A percentile compares a stretch with the other conserved stretches of the same genome.
phyloP scores from a whole-genome alignment of 176 grass and related monocot species.

The Zea luxurians region DNA sequence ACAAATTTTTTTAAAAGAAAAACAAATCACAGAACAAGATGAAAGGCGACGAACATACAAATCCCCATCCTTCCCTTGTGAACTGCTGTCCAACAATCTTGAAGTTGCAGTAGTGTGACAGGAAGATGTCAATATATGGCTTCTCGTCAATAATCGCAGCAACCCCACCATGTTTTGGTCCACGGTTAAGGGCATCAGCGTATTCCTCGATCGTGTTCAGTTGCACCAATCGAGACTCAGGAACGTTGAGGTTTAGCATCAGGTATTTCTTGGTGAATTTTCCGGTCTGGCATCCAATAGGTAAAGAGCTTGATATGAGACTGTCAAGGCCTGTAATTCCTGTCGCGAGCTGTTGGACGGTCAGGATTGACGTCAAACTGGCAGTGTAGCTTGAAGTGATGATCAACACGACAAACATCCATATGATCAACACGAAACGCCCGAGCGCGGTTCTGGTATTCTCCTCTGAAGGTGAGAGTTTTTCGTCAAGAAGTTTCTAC shows the following conservation, averaged over 20 bases:
- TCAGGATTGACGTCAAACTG: slow-evolving; percentile 87
- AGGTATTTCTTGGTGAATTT: slow-evolving; percentile 82
- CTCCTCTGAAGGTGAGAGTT: slow-evolving; percentile 54
- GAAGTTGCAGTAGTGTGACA: slow-evolving; percentile 79
- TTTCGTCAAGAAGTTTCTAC: slow-evolving; percentile 16
- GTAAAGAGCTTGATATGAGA: slow-evolving; percentile 55
- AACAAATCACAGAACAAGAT: background rate
- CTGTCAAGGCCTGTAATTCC: slow-evolving; percentile 77
- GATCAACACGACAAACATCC: slow-evolving; percentile 87
- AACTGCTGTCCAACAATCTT: slow-evolving; percentile 73
- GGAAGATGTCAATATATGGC: slow-evolving; percentile 70
- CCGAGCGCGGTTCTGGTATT: slow-evolving; percentile 59
- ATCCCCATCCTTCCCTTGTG: slow-evolving; percentile 91
- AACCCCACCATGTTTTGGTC: slow-evolving; percentile 67
- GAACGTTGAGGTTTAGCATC: slow-evolving; percentile 59
- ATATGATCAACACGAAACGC: slow-evolving; percentile 77
- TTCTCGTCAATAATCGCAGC: slow-evolving; percentile 83
- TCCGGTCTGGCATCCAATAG: slow-evolving; percentile 72
- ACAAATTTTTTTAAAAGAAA: background rate
- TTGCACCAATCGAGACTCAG: slow-evolving; percentile 62
- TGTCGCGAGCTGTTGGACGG: slow-evolving; percentile 72
- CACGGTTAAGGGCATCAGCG: slow-evolving; percentile 64
- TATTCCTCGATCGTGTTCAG: slow-evolving; percentile 68
- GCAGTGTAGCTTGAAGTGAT: slow-evolving; percentile 91
- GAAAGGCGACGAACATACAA: slow-evolving; percentile 59